phyloP scores from a whole-genome alignment of 2,329 filamentous ascomycete species.

The Dothiorella sarmentorum region DNA sequence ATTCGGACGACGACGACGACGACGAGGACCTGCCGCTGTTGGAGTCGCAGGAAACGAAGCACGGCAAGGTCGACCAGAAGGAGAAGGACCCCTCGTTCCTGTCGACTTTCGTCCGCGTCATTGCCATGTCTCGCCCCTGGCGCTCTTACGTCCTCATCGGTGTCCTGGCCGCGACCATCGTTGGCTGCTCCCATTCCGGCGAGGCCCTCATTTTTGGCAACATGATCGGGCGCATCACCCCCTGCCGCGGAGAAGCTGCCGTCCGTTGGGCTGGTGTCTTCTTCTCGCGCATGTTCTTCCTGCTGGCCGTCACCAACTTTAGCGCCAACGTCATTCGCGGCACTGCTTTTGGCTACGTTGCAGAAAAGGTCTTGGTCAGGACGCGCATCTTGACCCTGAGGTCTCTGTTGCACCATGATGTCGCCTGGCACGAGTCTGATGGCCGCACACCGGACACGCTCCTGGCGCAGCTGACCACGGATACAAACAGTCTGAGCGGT shows the following conservation, averaged over 20 bases:
- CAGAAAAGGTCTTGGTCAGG: conserved; percentile 63
- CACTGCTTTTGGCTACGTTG: conserved; percentile 55
- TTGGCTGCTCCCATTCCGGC: conserved; percentile 56
- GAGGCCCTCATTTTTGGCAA: conserved; percentile 61
- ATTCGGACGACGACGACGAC: conserved; percentile 23
- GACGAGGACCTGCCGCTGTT: conserved; percentile 27
- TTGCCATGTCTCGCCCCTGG: conserved; percentile 36
- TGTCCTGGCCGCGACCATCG: conserved; percentile 50
- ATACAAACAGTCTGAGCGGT: conserved; percentile 63
- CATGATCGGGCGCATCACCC: conserved; percentile 54
- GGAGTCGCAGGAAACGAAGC: conserved; percentile 25
- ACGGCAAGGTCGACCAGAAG: background rate
- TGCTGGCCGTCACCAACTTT: conserved; percentile 58
- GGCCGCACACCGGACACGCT: conserved; percentile 60
- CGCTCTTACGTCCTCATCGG: conserved; percentile 46
- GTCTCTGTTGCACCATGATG: conserved; percentile 62
- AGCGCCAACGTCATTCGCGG: conserved; percentile 60
- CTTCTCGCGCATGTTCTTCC: conserved; percentile 58
- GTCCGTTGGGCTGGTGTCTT: conserved; percentile 52
- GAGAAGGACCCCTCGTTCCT: conserved; percentile 22
- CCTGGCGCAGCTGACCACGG: conserved; percentile 65
- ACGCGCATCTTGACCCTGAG: conserved; percentile 63
- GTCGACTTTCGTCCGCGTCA: background rate
- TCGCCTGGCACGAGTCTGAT: conserved; percentile 68
- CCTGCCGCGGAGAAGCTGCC: conserved; percentile 48